phyloP scores from a whole-genome alignment of 805 yeast species.

The Ogataea pini region DNA sequence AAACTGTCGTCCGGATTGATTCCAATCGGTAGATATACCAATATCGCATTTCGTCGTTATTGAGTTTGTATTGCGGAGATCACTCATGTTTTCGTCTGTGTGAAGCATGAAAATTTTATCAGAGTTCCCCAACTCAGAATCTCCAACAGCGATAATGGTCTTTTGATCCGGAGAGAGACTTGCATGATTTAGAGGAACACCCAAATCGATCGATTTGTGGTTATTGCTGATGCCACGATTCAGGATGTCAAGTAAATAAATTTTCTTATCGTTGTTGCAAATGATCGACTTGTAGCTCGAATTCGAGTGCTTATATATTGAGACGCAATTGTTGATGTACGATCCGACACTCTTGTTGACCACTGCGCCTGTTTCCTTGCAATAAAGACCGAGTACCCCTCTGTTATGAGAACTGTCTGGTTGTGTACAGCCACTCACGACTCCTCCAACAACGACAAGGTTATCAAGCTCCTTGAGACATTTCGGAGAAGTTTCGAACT shows the following conservation, averaged over 20 bases:
- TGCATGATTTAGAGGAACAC: conserved; percentile 75
- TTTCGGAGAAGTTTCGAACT: conserved; percentile 66
- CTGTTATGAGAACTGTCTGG: conserved; percentile 41
- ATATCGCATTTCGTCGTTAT: conserved; percentile 61
- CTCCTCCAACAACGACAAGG: conserved; percentile 49
- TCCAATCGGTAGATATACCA: conserved; percentile 82
- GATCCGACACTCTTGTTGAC: conserved; percentile 68
- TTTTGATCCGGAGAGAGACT: conserved; percentile 63
- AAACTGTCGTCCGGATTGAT: conserved; percentile 71
- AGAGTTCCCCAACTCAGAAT: conserved; percentile 38
- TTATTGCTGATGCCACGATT: conserved; percentile 41
- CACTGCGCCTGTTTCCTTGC: conserved; percentile 47
- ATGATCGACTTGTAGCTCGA: conserved; percentile 57
- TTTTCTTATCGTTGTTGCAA: conserved; percentile 79
- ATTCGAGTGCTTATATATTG: conserved; percentile 46
- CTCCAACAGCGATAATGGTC: conserved; percentile 72
- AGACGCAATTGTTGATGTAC: conserved; percentile 79
- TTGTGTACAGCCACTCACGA: conserved; percentile 31
- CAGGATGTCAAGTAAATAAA: conserved; percentile 63
- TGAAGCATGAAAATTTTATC: conserved; percentile 61
- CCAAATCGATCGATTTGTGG: conserved; percentile 44
- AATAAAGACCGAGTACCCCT: conserved; percentile 65
- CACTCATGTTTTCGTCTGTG: conserved; percentile 35
- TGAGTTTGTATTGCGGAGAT: conserved; percentile 38
- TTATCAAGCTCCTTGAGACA: conserved; percentile 66